Conservation (phyloP, 75 land plant genomes). For the Isoetes taiwanensis region DNA sequence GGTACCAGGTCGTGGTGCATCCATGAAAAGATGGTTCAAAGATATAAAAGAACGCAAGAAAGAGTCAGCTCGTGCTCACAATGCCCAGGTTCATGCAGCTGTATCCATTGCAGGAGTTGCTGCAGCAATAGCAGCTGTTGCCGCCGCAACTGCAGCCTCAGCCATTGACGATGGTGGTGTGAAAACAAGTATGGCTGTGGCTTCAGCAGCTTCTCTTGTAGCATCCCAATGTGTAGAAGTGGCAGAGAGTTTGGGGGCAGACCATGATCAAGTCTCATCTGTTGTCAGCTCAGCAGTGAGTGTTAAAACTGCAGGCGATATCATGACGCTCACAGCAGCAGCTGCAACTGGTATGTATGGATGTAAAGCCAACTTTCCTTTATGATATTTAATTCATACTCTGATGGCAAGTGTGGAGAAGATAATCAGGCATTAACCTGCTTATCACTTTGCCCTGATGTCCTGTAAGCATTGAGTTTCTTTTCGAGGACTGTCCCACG, state of each 20-base stretch:
- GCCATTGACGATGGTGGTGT: constrained; percentile 21
- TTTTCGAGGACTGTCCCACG: background rate
- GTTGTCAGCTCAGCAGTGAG: constrained; percentile 80
- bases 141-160: constrained; percentile 53
- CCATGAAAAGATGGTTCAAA: constrained; percentile 71
- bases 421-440: no score
- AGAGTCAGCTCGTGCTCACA: constrained; percentile 65
- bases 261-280: constrained; percentile 56
- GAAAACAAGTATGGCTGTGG: constrained; percentile 67
- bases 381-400: background rate
- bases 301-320: constrained; percentile 76
- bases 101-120: constrained; percentile 90
- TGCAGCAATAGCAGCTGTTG: constrained; percentile 7
- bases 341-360: constrained; percentile 72
- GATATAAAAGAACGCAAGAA: constrained; percentile 73
- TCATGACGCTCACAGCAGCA: constrained; percentile 81
- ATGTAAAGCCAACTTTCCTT: background rate
- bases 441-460: background rate
- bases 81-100: constrained; percentile 89
- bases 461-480: background rate
- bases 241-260: constrained; percentile 85
- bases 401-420: no score
- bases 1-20: constrained; percentile 31
- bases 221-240: constrained; percentile 91
- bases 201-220: constrained; percentile 83